Evolutionary conservation across 139 green algal genomes (phyloP).

Genomic region (Medakamo hakoo): DNA sequence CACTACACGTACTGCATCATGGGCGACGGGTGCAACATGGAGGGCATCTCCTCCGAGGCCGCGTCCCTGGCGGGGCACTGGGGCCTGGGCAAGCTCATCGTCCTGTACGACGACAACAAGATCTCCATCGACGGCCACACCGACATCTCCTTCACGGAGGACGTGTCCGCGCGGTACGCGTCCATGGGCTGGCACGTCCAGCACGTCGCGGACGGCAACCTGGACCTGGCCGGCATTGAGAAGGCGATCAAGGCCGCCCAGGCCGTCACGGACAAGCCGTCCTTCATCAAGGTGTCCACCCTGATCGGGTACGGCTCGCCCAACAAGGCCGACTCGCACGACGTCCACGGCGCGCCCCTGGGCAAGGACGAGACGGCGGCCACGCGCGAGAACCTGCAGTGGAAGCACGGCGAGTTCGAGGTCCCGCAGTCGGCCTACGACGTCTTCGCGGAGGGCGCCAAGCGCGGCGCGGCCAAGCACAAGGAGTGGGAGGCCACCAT

Average conservation of each 20-base stretch:
- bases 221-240: conserved; percentile 70
- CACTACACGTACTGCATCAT: conserved; percentile 99
- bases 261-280: conserved; percentile 88
- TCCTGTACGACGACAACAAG: conserved; percentile 98
- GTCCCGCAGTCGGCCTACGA: conserved; percentile 66
- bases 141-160: conserved; percentile 98
- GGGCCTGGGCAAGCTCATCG: conserved; percentile 98
- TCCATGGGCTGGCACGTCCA: conserved; percentile 80
- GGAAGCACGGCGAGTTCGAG: conserved; percentile 82
- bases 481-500: conserved; percentile 53
- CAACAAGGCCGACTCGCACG: conserved; percentile 96
- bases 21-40: conserved; percentile 98
- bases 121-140: conserved; percentile 99
- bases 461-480: conserved; percentile 45
- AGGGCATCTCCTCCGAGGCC: conserved; percentile 95
- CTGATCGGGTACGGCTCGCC: conserved; percentile 97
- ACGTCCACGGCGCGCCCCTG: conserved; percentile 92
- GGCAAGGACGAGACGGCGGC: conserved; percentile 80
- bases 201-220: conserved; percentile 87
- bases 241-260: conserved; percentile 55
- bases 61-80: conserved; percentile 92
- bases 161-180: conserved; percentile 84
- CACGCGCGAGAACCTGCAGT: conserved; percentile 89
- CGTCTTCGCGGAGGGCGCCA: conserved; percentile 18
- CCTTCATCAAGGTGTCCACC: conserved; percentile 90